Evolutionary conservation across 2,329 filamentous ascomycete genomes (phyloP), one percentile per base, ranked within the genome.

Genomic region (Lachnellula willkommii): DNA sequence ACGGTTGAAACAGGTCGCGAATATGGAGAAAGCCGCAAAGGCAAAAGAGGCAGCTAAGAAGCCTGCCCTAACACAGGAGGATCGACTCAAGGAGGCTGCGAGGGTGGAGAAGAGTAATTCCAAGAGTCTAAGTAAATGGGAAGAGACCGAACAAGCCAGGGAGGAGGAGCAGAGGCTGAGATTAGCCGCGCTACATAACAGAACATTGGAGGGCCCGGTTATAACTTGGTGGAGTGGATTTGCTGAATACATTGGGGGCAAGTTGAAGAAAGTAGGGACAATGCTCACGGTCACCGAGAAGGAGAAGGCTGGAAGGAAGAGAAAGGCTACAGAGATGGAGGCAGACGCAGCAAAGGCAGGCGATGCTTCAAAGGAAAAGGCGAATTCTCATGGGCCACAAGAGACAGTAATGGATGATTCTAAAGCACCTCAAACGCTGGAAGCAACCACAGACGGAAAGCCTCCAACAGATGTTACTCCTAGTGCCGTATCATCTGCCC

Each of bases 201-300:
- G 92, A 49, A 90, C 88, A 50, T 79, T 97, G 8, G 86, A 93
- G 53, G 94, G 94, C 0, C 90, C 94, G 0, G 90, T 96, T 11
- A 85, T 96, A 43, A 90, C 89, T 2, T 93, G 89, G 71, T 96
- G 92, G 87, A 97, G 92, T 71, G 94, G 93, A n/a, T 82, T 90
- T 60, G 89, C 89, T 36, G 83, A 89, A 65, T 93, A 90, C 81
- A 79, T 87, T 54, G 86, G 90, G 65, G 88, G 87, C 24, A 88
- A 86, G 68, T 75, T 92, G 67, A 85, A 83, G 67, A 80, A 83
- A 59, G 80, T 90, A 40, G 89, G 89, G 42, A 85, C 81, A 63
- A 77, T 80, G 60, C 78, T 87, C 39, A 79, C 78, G 2, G 78
- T 85, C 59, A 81, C 85, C 65, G 82, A 85, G 45, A 74, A 77